A percentile compares a stretch with the other conserved stretches of the same genome.
These are phyloP conservation scores for Podospora sp. DNA, from an alignment of 495 filamentous ascomycete genomes.

Conservation along the genomic window DNA sequence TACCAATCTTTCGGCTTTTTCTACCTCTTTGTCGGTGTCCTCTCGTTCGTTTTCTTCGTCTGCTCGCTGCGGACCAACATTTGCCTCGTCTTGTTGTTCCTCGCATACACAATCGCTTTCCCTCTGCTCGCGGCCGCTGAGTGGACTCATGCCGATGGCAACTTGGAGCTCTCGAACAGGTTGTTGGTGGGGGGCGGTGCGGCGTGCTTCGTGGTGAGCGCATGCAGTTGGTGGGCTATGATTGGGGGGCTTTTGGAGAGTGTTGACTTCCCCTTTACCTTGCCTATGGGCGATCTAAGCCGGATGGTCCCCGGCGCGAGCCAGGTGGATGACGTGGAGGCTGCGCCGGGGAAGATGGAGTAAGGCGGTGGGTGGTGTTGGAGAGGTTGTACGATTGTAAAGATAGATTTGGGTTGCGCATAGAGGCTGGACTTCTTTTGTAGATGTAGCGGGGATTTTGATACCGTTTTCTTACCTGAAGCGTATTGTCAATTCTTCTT, in stretches of 20 bases:
- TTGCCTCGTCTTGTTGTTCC: constrained; percentile 21
- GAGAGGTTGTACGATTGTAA: constrained; percentile 11
- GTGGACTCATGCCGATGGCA: constrained; percentile 20
- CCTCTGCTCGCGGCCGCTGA: constrained; percentile 23
- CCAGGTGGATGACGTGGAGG: background rate
- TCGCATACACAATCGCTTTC: constrained; percentile 24
- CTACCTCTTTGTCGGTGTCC: constrained; percentile 24
- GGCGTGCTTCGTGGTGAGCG: constrained; percentile 23
- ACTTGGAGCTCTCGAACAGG: constrained; percentile 15
- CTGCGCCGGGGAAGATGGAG: background rate
- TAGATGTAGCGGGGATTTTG: too few relatives aligned
- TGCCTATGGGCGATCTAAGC: constrained; percentile 22
- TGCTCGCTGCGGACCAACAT: constrained; percentile 23
- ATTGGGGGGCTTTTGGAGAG: constrained; percentile 18
- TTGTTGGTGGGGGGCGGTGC: constrained; percentile 19
- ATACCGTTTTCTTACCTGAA: too few relatives aligned
- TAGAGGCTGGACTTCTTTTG: background rate
- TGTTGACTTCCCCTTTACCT: constrained; percentile 19
- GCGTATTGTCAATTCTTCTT: too few relatives aligned
- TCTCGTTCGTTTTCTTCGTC: constrained; percentile 24
- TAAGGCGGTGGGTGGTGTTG: background rate
- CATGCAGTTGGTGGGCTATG: constrained; percentile 24
- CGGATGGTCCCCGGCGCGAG: constrained; percentile 9
- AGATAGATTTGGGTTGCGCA: background rate
- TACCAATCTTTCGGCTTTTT: constrained; percentile 24